Base-by-base conservation (phyloP, 2,329 filamentous ascomycete species). In the Boeremia exigua region DNA sequence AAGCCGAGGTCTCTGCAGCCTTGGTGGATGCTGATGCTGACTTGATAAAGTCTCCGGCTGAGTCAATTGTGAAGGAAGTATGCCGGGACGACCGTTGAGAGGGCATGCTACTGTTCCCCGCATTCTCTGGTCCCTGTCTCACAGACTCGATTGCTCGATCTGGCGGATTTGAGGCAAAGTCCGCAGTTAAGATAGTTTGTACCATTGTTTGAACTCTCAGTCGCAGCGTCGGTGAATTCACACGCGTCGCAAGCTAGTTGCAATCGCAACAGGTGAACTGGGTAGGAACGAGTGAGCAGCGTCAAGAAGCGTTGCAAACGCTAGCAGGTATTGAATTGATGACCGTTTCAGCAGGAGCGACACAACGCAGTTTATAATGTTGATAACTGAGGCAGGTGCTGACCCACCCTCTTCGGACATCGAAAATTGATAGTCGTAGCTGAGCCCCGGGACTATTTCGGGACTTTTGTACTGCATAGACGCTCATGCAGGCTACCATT, bases 61-160 rank as follows among this genome's bases (percentile, higher is more conserved):
- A 56, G 43, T 51, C 53, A 10, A 56, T 32, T 5, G 53, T 56
- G 4, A 56, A n/a, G 2, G 53, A 56, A 4, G 53, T 56, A n/a
- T 56, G 48, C 7, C 48, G 37, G 5, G 53, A 56, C n/a, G 53
- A 56, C 34, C 30, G 23, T 17, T 37, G 42, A 27, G 53, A 56
- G 12, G 47, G 42, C 42, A 43, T 43, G 19, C 42, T 17, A 28
- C 12, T 32, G 12, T 17, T n/a, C 11, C 37, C 37, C 10, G 28
- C 29, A 28, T 40, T 30, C 17, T 38, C 32, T 8, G 30, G 43
- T 11, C 28, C 37, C 7, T 43, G 19, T 23, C 17, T 43, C 7
- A 36, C 25, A 17, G 27, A 4, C 25, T 42, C 14, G 14, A 12
- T 4, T 34, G 12, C 6, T 3, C 6, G 2, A 6, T n/a, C 7